Percentiles rank a stretch among this genome's conserved stretches.
Conservation (phyloP, 768 basidiomycete species). For the Termitomyces sp. region DNA sequence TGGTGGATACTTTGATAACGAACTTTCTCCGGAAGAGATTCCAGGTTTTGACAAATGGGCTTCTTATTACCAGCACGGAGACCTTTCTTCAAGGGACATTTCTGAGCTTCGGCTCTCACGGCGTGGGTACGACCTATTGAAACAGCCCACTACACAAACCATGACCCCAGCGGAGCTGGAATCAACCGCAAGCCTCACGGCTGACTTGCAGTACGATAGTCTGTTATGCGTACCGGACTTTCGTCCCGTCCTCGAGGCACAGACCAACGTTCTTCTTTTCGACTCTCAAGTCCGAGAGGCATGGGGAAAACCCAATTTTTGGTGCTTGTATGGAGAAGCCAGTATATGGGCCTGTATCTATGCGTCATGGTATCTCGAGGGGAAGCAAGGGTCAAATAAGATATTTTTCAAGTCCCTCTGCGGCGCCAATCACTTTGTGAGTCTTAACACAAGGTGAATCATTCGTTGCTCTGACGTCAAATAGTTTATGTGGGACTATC, state of each 20-base stretch:
- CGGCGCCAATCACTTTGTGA: constrained; percentile 13
- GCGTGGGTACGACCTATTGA: neutral
- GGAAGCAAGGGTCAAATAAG: neutral
- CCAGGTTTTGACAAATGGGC: constrained; percentile 4
- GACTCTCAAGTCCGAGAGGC: neutral
- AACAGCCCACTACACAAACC: neutral
- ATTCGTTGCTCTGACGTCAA: neutral
- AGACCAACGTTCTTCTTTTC: neutral
- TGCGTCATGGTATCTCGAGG: constrained; percentile 5
- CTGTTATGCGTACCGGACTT: neutral
- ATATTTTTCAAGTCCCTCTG: neutral
- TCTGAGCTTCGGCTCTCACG: neutral
- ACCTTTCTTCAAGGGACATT: neutral
- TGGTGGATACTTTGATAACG: neutral
- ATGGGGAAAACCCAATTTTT: neutral
- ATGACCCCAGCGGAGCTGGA: constrained; percentile 8
- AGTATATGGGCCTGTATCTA: neutral
- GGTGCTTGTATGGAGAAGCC: constrained; percentile 2
- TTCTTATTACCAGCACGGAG: constrained; percentile 1
- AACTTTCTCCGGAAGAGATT: constrained; percentile 1
- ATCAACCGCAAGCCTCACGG: neutral
- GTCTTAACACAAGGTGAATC: neutral
- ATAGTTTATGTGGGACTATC: constrained; percentile 13
- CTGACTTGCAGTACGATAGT: constrained; percentile 1
- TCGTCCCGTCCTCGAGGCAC: neutral